Base-by-base conservation (phyloP, 176 grass and related monocot genomes). In the Musa acuminata region DNA sequence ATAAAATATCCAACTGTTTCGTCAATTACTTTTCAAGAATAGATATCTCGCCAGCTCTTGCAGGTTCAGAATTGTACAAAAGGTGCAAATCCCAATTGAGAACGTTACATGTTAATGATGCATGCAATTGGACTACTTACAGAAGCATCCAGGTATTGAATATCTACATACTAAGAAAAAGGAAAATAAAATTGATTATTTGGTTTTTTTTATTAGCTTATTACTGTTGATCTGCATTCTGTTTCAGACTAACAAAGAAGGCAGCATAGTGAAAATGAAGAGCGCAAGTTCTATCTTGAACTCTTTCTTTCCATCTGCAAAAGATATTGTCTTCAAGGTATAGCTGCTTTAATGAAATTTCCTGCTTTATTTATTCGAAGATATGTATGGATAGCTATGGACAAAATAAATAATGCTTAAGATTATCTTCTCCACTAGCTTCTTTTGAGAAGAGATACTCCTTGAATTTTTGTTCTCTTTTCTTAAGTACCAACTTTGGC, bases 261-360 rank as follows among this genome's bases (percentile, higher is more conserved):
- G 67, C 62, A 69, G 55, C 77, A 84, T 73, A 35, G 13, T 72
- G 76, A 83, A 73, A 6, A 43, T 43, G 73, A 87, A 90, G 26
- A 71, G 74, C 55, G 62, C 70, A 84, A 92, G 72, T 22, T 11
- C 71, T 20, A 83, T 87, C 54, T 72, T 94, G 64, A 83, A 86
- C 77, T 91, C 87, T 64, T 75, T 86, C 83, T 84, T 86, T 85
- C 78, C 80, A 2, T 82, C 68, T 72, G 85, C 78, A 74, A 85
- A 86, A 50, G 78, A 73, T 71, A 63, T n/a, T 29, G 77, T 87
- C 62, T 99, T 91, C 84, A 80, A 99, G 88, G 96, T 76, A 87
- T 81, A 72, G 62, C 24, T n/a, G 35, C 4, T 43, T 43, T 43
- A 43, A 43, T 43, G 35, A 69, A 48, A 55, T 84, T 74, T 79